Percentiles rank a stretch among this genome's conserved stretches.
phyloP scores from a whole-genome alignment of 192 early-diverging fungal genomes.

The Allomyces macrogynus region DNA sequence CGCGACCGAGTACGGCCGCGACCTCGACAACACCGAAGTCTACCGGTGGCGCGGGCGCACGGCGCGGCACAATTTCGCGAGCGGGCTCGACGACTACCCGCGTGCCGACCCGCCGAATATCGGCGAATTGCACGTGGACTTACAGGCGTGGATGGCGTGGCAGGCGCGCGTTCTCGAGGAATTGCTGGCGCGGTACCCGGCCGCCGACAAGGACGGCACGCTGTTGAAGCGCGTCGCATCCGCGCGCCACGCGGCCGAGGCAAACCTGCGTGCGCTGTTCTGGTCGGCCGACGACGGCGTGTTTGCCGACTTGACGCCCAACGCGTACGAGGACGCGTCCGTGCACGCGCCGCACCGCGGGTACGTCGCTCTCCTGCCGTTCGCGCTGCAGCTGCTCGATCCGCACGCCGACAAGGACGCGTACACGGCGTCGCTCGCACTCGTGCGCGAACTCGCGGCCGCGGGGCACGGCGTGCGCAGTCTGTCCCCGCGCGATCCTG shows the following conservation, averaged over 20 bases:
- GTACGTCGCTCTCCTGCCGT: slow-evolving; percentile 62
- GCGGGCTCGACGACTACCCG: slow-evolving; percentile 88
- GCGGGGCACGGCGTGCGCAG: slow-evolving; percentile 38
- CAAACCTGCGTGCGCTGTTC: background rate
- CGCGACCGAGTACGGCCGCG: slow-evolving; percentile 20
- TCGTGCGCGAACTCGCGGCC: background rate
- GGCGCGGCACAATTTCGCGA: slow-evolving; percentile 62
- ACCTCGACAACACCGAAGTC: slow-evolving; percentile 27
- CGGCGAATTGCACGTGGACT: slow-evolving; percentile 58
- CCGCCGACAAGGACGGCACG: slow-evolving; percentile 9
- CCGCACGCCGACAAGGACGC: slow-evolving; percentile 38
- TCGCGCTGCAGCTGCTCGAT: slow-evolving; percentile 51
- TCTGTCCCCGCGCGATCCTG: slow-evolving; percentile 33
- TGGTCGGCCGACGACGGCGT: background rate
- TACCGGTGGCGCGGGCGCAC: slow-evolving; percentile 84
- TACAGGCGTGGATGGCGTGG: slow-evolving; percentile 58
- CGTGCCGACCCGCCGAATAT: slow-evolving; percentile 46
- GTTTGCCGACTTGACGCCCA: slow-evolving; percentile 4
- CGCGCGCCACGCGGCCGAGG: background rate
- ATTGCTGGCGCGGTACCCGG: slow-evolving; percentile 5
- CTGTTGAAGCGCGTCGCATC: background rate
- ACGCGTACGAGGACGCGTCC: slow-evolving; percentile 8
- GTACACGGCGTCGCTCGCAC: slow-evolving; percentile 13
- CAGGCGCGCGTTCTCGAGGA: slow-evolving; percentile 25
- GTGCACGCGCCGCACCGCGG: slow-evolving; percentile 30